Conservation (phyloP, 805 yeast genomes). For the Starmerella scarabaei region DNA sequence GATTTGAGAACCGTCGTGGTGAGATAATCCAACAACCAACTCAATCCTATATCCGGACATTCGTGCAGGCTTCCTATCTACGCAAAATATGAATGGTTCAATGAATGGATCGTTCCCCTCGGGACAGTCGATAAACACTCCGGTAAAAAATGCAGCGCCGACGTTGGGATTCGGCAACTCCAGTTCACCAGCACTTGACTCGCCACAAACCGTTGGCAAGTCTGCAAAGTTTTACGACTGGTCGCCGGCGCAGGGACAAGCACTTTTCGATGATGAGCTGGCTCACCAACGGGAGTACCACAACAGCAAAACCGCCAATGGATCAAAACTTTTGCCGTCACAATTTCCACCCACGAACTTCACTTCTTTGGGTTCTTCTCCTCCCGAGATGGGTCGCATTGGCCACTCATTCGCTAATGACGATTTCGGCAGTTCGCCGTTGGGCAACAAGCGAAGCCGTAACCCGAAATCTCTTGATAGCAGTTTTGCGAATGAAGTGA, state of each 20-base stretch:
- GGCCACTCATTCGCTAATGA: background rate
- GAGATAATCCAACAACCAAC: too few species aligned
- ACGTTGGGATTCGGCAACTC: slow-evolving; percentile 17
- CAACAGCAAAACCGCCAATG: background rate
- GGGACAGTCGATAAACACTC: slow-evolving; percentile 10
- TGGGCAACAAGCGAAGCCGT: background rate
- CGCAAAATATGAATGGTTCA: too few species aligned
- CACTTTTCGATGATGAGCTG: background rate
- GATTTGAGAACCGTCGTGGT: too few species aligned
- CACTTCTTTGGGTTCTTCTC: slow-evolving; percentile 8
- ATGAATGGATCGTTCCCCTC: too few species aligned
- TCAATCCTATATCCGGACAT: too few species aligned
- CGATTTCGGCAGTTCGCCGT: background rate
- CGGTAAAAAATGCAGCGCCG: slow-evolving; percentile 13
- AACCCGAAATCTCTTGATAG: background rate
- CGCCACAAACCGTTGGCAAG: slow-evolving; percentile 8
- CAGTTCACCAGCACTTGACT: slow-evolving; percentile 16
- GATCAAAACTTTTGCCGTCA: slow-evolving; percentile 10
- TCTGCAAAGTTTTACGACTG: slow-evolving; percentile 1
- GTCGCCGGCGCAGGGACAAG: background rate
- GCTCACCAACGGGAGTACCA: background rate
- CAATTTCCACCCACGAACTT: slow-evolving; percentile 10
- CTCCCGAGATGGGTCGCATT: slow-evolving; percentile 7
- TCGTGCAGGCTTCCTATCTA: too few species aligned
- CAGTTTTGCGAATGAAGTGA: background rate